Evolutionary conservation across 148 eudicot genomes (phyloP), one percentile per base, ranked within the genome.

Genomic region (Persicaria maculosa): DNA sequence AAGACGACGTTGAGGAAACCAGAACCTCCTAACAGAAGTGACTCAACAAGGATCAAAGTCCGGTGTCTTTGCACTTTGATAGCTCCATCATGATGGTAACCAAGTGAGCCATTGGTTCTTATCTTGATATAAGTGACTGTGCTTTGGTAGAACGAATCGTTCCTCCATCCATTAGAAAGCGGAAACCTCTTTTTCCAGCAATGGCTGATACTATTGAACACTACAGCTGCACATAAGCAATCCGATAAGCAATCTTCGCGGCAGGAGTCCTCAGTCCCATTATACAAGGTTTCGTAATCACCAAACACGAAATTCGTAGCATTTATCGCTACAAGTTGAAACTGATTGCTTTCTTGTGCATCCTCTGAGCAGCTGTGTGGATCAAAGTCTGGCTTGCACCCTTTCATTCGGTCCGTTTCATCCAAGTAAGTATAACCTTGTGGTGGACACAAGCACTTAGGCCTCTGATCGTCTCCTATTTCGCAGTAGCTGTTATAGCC

Each of bases 401-500:
- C 67, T 36, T 74, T 45, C 20, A 25, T 9, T 7, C 4, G 22
- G 14, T 77, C 64, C 22, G 9, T 73, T 12, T 71, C 52, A 20
- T 73, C 76, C 2, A 72, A 22, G 43, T 40, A 72, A 0, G 47
- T 14, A 22, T 77, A 72, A 20, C 80, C 76, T 15, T 17, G 1
- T 4, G 36, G 36, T 31, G 80, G 80, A 45, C 76, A 77, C 52
- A 59, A 44, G 5, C 80, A 77, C 57, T 12, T 62, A 1, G 76
- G 76, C 12, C 65, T 77, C 59, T 77, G 72, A 64, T 72, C 72
- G 8, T 20, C 22, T 22, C 76, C 62, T 44, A 64, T 22, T 50
- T 14, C n/a, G n/a, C 79, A 77, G 74, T 74, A 68, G 68, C 69
- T 77, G 16, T 77, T 77, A 14, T 55, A 77, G 7, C 79, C 74